These are phyloP conservation scores for Aureoboletus auriporus DNA, from an alignment of 768 basidiomycete species.

Conservation along the genomic window DNA sequence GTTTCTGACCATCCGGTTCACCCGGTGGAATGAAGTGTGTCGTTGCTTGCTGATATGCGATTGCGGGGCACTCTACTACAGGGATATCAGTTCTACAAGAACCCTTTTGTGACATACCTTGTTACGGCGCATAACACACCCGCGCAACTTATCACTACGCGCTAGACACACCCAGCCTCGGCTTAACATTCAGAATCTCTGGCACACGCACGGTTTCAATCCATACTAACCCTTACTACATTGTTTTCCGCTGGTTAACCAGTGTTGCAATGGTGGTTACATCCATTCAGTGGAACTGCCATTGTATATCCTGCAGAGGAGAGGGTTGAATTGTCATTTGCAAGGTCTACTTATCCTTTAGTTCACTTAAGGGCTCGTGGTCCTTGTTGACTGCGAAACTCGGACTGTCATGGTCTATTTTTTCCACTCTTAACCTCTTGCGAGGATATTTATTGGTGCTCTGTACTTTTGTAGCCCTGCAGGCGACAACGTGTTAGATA, in stretches of 20 bases:
- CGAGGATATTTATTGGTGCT: slow-evolving; percentile 2
- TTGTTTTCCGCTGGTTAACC: slow-evolving; percentile 11
- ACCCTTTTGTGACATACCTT: too few species aligned
- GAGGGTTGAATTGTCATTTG: slow-evolving; percentile 1
- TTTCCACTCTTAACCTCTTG: slow-evolving; percentile 6
- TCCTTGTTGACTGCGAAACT: slow-evolving; percentile 19
- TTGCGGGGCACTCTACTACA: too few species aligned
- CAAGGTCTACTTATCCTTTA: slow-evolving; percentile 12
- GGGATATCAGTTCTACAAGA: too few species aligned
- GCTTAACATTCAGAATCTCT: too few species aligned
- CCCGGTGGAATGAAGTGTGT: not conserved
- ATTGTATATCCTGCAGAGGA: slow-evolving; percentile 15
- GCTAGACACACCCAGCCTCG: too few species aligned
- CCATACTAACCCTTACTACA: not conserved
- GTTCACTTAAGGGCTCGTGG: slow-evolving; percentile 29
- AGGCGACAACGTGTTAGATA: not conserved
- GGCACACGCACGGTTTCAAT: too few species aligned
- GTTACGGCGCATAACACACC: too few species aligned
- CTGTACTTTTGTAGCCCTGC: slow-evolving; percentile 2
- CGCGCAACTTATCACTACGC: too few species aligned
- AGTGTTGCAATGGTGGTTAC: slow-evolving; percentile 2
- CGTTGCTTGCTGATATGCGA: not conserved
- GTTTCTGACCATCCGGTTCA: not conserved
- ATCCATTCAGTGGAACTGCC: not conserved
- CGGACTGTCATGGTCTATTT: slow-evolving; percentile 30